Conservation (phyloP, 805 yeast genomes). For the Candida parachauliodes region DNA sequence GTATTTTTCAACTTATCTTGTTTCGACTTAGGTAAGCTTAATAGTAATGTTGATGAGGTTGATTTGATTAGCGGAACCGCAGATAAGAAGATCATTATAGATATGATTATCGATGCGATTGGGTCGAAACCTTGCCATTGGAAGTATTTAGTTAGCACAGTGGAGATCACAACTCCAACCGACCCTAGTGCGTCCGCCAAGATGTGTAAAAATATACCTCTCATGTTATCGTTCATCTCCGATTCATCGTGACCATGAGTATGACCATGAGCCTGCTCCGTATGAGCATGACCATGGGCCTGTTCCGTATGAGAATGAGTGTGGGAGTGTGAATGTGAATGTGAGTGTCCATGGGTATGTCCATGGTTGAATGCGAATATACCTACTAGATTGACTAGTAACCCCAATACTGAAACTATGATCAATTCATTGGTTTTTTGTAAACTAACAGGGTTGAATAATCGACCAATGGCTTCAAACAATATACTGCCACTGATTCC, state of each 20-base stretch:
- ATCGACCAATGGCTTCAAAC: constrained; percentile 80
- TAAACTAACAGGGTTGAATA: constrained; percentile 71
- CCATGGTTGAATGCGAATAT: constrained; percentile 88
- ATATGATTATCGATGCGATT: constrained; percentile 83
- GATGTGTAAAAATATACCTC: constrained; percentile 90
- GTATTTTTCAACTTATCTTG: constrained; percentile 63
- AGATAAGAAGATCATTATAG: constrained; percentile 71
- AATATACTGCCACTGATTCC: constrained; percentile 89
- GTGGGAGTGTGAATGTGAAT: constrained; percentile 34
- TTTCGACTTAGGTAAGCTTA: constrained; percentile 55
- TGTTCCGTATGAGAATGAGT: constrained; percentile 25
- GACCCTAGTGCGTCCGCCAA: constrained; percentile 96
- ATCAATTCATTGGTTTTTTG: constrained; percentile 80
- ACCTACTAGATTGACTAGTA: constrained; percentile 86
- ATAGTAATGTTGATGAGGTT: constrained; percentile 68
- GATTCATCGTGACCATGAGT: constrained; percentile 17
- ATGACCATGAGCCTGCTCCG: constrained; percentile 21
- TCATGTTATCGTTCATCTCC: constrained; percentile 64
- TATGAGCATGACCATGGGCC: constrained; percentile 26
- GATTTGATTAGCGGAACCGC: constrained; percentile 82
- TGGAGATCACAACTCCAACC: constrained; percentile 92
- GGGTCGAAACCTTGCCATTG: constrained; percentile 84
- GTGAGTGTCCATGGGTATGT: constrained; percentile 35
- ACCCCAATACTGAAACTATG: constrained; percentile 79
- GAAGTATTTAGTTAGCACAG: constrained; percentile 68